A percentile compares a stretch with the other conserved stretches of the same genome.
phyloP scores from a whole-genome alignment of 2,329 filamentous ascomycete species.

The Verticillium dahliae region DNA sequence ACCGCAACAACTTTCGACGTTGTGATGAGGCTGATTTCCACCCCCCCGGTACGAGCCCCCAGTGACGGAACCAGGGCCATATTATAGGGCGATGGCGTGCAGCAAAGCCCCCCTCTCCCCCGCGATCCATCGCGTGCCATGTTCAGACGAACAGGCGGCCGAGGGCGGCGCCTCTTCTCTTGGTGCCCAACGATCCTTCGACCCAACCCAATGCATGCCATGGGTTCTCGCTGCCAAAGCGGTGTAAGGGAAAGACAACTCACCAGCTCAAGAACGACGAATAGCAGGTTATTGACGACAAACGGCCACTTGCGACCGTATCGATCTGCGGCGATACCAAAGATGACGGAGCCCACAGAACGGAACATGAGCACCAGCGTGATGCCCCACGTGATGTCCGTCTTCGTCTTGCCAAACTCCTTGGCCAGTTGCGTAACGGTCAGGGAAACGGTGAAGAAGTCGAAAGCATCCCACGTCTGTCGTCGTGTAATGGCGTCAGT shows the following conservation, averaged over 20 bases:
- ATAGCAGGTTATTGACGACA: slow-evolving; percentile 66
- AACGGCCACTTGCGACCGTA: slow-evolving; percentile 66
- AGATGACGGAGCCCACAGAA: slow-evolving; percentile 45
- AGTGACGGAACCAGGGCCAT: background rate
- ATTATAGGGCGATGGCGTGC: no score
- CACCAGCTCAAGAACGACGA: slow-evolving; percentile 61
- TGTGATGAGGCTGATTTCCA: slow-evolving; percentile 3
- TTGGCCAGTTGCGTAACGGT: slow-evolving; percentile 47
- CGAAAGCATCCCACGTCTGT: slow-evolving; percentile 31
- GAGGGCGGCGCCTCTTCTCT: background rate
- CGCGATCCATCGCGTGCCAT: no score
- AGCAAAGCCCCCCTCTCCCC: no score
- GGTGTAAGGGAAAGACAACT: background rate
- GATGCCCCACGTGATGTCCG: slow-evolving; percentile 59
- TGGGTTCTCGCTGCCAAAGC: background rate
- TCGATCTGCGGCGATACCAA: slow-evolving; percentile 48
- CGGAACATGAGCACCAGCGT: slow-evolving; percentile 57
- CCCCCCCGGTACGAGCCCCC: slow-evolving; percentile 30
- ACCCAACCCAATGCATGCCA: background rate
- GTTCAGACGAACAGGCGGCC: background rate
- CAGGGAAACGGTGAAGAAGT: slow-evolving; percentile 60
- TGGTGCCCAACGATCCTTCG: background rate
- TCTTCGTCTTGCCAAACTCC: slow-evolving; percentile 44
- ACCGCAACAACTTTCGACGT: background rate
- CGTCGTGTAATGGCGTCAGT: background rate